These are phyloP conservation scores for Ceratocystis eucalypticola DNA, from an alignment of 2,329 filamentous ascomycete species.

Conservation along the genomic window DNA sequence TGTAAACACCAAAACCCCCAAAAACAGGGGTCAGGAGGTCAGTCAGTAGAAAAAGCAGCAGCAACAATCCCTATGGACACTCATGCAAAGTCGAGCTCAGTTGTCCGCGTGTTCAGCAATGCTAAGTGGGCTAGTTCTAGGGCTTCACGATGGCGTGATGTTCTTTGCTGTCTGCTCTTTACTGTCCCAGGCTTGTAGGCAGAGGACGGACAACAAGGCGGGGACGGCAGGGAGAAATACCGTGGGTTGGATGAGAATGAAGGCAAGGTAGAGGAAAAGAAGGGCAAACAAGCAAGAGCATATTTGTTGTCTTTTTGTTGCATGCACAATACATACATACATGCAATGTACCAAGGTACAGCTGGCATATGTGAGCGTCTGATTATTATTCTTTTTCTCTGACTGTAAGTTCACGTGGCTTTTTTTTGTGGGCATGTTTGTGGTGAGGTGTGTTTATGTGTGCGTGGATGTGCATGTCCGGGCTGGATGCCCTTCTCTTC, in stretches of 20 bases:
- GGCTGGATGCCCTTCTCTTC: neutral
- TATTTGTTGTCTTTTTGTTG: neutral
- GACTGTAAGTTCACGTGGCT: neutral
- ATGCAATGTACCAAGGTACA: neutral
- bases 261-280: neutral
- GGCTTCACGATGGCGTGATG: neutral
- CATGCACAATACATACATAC: constrained; percentile 1
- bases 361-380: neutral
- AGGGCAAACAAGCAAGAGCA: neutral
- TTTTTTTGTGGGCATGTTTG: neutral
- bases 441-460: neutral
- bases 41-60: neutral
- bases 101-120: neutral
- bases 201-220: neutral
- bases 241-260: neutral
- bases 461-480: neutral
- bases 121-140: neutral
- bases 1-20: neutral
- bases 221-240: neutral
- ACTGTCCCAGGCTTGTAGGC: neutral
- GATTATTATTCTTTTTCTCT: neutral
- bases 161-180: neutral
- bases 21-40: neutral
- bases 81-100: neutral
- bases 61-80: neutral